phyloP scores from a whole-genome alignment of 1,284 basidiomycete species.

The Leucoagaricus sp. region DNA sequence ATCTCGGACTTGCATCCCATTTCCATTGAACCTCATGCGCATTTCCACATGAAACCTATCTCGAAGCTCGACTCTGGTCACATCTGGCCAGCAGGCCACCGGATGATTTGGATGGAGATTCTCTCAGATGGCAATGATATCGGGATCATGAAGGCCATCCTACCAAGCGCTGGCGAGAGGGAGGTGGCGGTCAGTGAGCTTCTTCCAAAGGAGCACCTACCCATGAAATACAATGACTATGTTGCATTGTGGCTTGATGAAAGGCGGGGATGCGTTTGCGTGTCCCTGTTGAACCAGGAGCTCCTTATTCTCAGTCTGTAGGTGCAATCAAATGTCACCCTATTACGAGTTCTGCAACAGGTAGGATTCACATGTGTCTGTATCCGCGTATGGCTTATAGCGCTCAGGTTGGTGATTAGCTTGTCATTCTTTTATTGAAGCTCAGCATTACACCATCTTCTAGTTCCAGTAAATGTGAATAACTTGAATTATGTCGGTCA shows the following conservation, averaged over 20 bases:
- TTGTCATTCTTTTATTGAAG: too few species aligned
- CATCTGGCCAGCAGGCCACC: neutral
- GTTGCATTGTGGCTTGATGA: neutral
- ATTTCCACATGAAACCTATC: neutral
- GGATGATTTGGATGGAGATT: neutral
- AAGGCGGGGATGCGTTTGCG: neutral
- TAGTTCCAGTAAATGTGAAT: too few species aligned
- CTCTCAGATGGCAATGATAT: neutral
- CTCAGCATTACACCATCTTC: too few species aligned
- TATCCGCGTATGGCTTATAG: too few species aligned
- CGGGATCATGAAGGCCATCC: neutral
- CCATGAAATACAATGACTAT: neutral
- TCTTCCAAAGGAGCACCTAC: neutral
- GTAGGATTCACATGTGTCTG: too few species aligned
- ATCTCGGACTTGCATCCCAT: neutral
- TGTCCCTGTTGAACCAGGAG: neutral
- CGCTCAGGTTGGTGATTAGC: too few species aligned
- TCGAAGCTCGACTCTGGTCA: neutral
- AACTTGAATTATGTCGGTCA: neutral
- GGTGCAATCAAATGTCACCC: neutral
- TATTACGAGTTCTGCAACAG: too few species aligned
- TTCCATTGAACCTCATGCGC: neutral
- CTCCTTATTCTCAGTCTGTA: neutral
- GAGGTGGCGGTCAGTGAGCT: neutral
- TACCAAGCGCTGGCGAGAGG: neutral